Evolutionary conservation across 495 filamentous ascomycete species (phyloP).

Genomic region (Penicillium dipodomyicola): DNA sequence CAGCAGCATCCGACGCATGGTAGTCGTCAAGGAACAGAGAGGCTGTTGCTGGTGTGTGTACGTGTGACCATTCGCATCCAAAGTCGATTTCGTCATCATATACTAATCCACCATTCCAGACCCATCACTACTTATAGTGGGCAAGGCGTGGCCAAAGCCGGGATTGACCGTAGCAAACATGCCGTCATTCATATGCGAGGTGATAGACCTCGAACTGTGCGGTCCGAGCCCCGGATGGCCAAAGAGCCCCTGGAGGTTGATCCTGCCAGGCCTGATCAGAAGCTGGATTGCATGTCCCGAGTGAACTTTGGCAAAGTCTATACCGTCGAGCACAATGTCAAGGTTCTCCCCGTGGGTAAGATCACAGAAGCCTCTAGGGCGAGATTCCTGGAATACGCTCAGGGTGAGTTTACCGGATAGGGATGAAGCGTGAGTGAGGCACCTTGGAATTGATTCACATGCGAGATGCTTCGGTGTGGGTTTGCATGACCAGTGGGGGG

Average conservation of each 20-base stretch:
- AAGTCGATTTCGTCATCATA: not conserved
- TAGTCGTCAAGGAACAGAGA: constrained; percentile 25
- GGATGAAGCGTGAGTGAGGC: not conserved
- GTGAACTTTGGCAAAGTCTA: constrained; percentile 49
- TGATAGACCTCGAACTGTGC: constrained; percentile 5
- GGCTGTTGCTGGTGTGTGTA: constrained; percentile 36
- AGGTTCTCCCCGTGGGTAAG: constrained; percentile 38
- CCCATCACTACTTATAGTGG: constrained; percentile 39
- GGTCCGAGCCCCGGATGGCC: constrained; percentile 26
- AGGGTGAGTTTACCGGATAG: not conserved
- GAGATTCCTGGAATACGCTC: constrained; percentile 18
- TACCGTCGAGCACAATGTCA: constrained; percentile 49
- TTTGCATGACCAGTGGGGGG: not conserved
- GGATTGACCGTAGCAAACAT: constrained; percentile 34
- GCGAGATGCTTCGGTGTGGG: not conserved
- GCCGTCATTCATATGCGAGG: constrained; percentile 37
- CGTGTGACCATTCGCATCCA: constrained; percentile 6
- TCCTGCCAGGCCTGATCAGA: constrained; percentile 22
- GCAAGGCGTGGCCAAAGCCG: constrained; percentile 33
- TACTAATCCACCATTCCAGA: constrained; percentile 13
- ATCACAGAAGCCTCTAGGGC: constrained; percentile 27
- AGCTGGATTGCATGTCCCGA: constrained; percentile 39
- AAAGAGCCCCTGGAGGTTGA: constrained; percentile 35
- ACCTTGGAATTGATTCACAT: not conserved
- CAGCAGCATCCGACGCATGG: constrained; percentile 35